Evolutionary conservation across 2,329 filamentous ascomycete genomes (phyloP).

Genomic region (Aureobasidium lini): DNA sequence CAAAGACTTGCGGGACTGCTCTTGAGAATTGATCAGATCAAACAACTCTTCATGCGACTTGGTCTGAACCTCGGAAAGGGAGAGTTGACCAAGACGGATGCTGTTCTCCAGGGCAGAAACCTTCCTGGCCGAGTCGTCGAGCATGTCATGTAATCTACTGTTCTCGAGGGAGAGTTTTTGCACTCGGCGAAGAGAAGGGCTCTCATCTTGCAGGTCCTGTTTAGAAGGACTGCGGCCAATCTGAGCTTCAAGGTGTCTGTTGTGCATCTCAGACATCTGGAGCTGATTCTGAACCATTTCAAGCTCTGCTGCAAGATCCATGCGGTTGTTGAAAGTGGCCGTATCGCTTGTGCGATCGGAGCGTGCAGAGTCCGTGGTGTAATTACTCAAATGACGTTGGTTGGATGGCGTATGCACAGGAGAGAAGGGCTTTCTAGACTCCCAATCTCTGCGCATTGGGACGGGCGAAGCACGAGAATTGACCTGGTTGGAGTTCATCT

Average conservation of each 20-base stretch:
- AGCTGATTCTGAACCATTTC: conserved; percentile 91
- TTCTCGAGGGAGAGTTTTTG: conserved; percentile 92
- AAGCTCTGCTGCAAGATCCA: conserved; percentile 84
- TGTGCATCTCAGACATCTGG: conserved; percentile 91
- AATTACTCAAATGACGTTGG: conserved; percentile 60
- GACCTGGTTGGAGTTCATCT: conserved; percentile 78
- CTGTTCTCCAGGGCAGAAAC: conserved; percentile 82
- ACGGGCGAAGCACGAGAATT: conserved; percentile 65
- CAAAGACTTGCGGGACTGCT: conserved; percentile 75
- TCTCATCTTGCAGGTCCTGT: conserved; percentile 62
- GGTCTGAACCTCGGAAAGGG: conserved; percentile 82
- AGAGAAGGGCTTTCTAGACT: conserved; percentile 59
- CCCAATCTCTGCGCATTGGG: conserved; percentile 55
- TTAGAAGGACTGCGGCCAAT: conserved; percentile 62
- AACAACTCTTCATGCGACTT: conserved; percentile 92
- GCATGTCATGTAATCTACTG: conserved; percentile 82
- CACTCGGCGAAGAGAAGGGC: conserved; percentile 69
- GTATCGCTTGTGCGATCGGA: conserved; percentile 84
- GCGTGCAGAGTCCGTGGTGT: conserved; percentile 65
- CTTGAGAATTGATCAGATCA: conserved; percentile 85
- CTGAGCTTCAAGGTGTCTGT: conserved; percentile 83
- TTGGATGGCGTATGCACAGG: conserved; percentile 65
- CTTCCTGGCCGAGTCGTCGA: conserved; percentile 90
- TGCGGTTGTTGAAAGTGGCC: conserved; percentile 73
- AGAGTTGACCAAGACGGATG: conserved; percentile 78